Evolutionary conservation across 1,139 yeast genomes (phyloP), one percentile per base, ranked within the genome.

Genomic region (Candida albicans): DNA sequence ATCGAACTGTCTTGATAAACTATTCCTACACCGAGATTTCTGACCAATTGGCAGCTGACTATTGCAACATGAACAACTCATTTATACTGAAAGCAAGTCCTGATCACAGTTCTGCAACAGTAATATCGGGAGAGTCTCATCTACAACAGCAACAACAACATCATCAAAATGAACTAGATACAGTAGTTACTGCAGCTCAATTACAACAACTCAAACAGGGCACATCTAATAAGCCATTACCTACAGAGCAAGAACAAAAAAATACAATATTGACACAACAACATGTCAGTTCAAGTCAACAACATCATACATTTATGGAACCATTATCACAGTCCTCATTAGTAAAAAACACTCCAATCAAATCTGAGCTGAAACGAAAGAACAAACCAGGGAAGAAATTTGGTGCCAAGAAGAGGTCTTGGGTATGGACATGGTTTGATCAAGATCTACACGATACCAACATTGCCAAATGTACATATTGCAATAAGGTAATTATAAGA

Each of bases 381-480:
- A 74, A 74, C 51, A 62, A 71, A 44, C 80, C 81, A 0, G 80
- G 80, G 1, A 79, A 72, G 51, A 73, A 68, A 50, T 77, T 77
- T 49, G 84, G 84, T 11, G 83, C 83, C 12, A 77, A 76, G 52
- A 78, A 78, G 65, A 73, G 73, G 53, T 76, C 80, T 31, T 79
- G 84, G 84, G 83, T 79, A 4, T 79, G 84, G 84, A 59, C 73
- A 28, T 79, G 84, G 83, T 79, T 79, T 52, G 67, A 67, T 13
- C 84, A 79, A 52, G 82, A 79, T 55, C 55, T 61, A 9, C 54
- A 52, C 15, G 75, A 79, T 53, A 70, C 75, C 40, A 77, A 78
- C 48, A 52, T 75, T 15, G 84, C 84, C 2, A 74, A 73, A 3
- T 79, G 84, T 58, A 81, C 77, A 49, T 67, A 58, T 46, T 79